A percentile compares a stretch with the other conserved stretches of the same genome.
phyloP scores from a whole-genome alignment of 345 rosid genomes.

The Hirschfeldia incana region DNA sequence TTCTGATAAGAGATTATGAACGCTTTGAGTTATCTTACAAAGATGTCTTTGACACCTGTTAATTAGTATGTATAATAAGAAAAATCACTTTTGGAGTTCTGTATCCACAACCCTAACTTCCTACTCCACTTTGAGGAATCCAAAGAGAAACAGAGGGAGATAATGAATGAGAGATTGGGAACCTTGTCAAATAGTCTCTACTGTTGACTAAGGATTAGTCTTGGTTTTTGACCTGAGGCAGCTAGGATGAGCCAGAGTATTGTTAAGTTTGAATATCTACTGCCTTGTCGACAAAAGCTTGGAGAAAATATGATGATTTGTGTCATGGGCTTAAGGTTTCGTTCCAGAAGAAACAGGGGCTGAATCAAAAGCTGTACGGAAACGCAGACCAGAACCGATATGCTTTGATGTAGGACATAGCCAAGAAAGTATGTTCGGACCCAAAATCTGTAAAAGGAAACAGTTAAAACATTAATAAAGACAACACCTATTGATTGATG shows the following conservation, averaged over 20 bases:
- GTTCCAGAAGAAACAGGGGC: conserved; percentile 32
- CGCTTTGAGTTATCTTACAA: conserved; percentile 14
- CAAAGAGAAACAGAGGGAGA: background rate
- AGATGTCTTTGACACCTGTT: conserved; percentile 16
- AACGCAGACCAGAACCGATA: conserved; percentile 73
- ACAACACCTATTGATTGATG: background rate
- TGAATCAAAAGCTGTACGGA: conserved; percentile 62
- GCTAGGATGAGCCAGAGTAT: conserved; percentile 8
- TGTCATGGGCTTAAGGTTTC: conserved; percentile 25
- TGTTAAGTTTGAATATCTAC: conserved; percentile 22
- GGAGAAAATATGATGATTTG: background rate
- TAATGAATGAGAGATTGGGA: conserved; percentile 7
- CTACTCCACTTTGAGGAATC: conserved; percentile 13
- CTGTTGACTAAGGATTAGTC: conserved; percentile 1
- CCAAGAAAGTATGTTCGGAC: conserved; percentile 78
- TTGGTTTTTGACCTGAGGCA: conserved; percentile 18
- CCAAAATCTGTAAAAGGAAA: conserved; percentile 59
- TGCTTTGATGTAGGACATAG: conserved; percentile 67
- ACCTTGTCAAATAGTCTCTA: conserved; percentile 31
- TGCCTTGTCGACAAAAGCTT: background rate
- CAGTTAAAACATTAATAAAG: background rate
- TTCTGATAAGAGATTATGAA: conserved; percentile 5
- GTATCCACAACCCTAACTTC: conserved; percentile 31
- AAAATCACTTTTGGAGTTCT: conserved; percentile 17
- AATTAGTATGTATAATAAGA: conserved; percentile 35